Base-by-base conservation (phyloP, 228 moss, liverwort and hornwort genomes). In the Sphagnum magellanicum region DNA sequence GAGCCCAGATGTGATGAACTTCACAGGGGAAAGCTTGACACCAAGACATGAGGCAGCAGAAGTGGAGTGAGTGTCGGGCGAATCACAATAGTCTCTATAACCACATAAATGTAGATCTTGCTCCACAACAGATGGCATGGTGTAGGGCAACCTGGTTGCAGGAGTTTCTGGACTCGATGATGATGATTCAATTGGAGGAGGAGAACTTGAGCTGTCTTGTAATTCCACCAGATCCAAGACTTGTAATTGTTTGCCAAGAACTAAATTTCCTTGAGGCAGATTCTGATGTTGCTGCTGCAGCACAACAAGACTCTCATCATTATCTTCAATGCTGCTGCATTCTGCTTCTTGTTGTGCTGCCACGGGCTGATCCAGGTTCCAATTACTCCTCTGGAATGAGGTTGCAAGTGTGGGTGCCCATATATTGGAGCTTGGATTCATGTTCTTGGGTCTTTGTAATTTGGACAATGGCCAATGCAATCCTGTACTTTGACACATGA, bases 361-460 rank as follows among this genome's bases (percentile, higher is more conserved):
- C 4, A 50, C 5, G 48, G 6, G 32, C n/a, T 74, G 11, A 55
- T 55, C 55, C 32, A 32, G 32, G 10, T 86, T 74, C 57, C 79
- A 49, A 55, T 69, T 65, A 32, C 32, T 32, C 1, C 32, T 32
- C 32, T 80, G 86, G 55, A 83, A 83, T 59, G 83, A 87, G 14
- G 86, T 77, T 53, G 83, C 83, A 6, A 87, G 78, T 10, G 86
- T 83, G 49, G 86, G 86, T 4, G 82, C 78, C 86, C 83, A 87
- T 78, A 87, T 76, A 59, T 82, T 82, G 6, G 77, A 76, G 5
- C 79, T 59, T 73, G 71, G 71, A 32, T 32, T 32, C 32, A 32
- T 32, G 8, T 4, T 8, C 55, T 55, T 8, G 55, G 8, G 8
- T 70, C 32, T 32, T 32, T 32, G 32, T 32, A 32, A 32, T 32